Conservation (phyloP, 2,329 filamentous ascomycete genomes). For the Mariannaea elegans region DNA sequence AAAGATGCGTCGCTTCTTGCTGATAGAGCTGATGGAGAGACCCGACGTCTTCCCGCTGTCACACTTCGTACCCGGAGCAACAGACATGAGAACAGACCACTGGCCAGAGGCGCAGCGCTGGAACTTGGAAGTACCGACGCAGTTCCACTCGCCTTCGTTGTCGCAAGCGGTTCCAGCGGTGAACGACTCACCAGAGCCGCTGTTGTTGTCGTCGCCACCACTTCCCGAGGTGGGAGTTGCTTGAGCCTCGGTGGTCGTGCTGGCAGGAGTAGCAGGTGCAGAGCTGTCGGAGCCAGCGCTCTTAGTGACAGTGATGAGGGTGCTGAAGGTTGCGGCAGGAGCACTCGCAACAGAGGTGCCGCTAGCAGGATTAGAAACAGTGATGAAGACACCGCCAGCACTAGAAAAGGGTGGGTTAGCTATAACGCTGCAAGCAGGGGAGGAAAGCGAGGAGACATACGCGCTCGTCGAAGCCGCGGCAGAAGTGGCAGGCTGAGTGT, state of each 20-base stretch:
- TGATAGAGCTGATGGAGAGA: slow-evolving; percentile 37
- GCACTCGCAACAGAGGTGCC: slow-evolving; percentile 20
- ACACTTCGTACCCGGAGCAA: slow-evolving; percentile 66
- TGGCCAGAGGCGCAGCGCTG: slow-evolving; percentile 69
- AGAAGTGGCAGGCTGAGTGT: slow-evolving; percentile 31
- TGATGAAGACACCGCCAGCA: slow-evolving; percentile 56
- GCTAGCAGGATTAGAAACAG: slow-evolving; percentile 37
- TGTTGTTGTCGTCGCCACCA: slow-evolving; percentile 21
- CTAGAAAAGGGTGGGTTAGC: slow-evolving; percentile 40
- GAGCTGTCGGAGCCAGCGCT: slow-evolving; percentile 25
- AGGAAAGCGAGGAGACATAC: slow-evolving; percentile 35
- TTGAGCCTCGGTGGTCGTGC: slow-evolving; percentile 10
- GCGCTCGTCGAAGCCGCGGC: slow-evolving; percentile 32
- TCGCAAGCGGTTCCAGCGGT: slow-evolving; percentile 56
- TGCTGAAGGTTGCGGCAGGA: slow-evolving; percentile 31
- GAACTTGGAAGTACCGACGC: slow-evolving; percentile 63
- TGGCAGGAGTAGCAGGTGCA: slow-evolving; percentile 19
- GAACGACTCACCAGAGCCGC: slow-evolving; percentile 41
- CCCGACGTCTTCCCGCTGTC: slow-evolving; percentile 38
- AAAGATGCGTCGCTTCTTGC: slow-evolving; percentile 27
- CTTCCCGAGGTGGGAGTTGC: slow-evolving; percentile 31
- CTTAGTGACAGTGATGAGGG: slow-evolving; percentile 37
- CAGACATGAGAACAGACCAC: slow-evolving; percentile 59
- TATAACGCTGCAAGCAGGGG: slow-evolving; percentile 2
- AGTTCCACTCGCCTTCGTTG: slow-evolving; percentile 67